phyloP scores from a whole-genome alignment of 176 grass and related monocot species.

The Saccharum spontaneum region DNA sequence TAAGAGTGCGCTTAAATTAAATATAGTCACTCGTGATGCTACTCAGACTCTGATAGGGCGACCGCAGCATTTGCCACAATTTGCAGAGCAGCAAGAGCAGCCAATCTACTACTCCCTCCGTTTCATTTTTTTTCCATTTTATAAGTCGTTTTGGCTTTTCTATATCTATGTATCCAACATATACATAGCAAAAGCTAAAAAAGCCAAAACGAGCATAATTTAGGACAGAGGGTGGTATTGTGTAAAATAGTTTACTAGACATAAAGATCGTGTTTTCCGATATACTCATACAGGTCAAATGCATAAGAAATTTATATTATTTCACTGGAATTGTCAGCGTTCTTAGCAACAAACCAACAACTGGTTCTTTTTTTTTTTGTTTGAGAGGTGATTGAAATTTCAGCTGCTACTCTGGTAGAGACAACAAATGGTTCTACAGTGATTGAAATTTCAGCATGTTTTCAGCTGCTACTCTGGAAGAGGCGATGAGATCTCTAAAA shows the following conservation, averaged over 20 bases:
- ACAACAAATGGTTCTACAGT: no score
- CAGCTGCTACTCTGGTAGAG: not conserved
- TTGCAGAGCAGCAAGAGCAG: not conserved
- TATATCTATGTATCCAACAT: no score
- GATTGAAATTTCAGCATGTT: not conserved
- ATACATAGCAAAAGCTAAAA: no score
- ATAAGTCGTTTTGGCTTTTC: no score
- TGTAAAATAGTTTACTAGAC: not conserved
- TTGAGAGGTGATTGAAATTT: not conserved
- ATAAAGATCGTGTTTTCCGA: not conserved
- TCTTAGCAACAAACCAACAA: not conserved
- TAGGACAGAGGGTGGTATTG: no score
- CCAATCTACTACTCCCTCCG: not conserved
- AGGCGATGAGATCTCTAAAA: not conserved
- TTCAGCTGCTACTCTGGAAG: not conserved
- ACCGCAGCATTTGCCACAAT: not conserved
- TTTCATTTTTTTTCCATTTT: no score
- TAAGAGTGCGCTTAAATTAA: constrained; percentile 1
- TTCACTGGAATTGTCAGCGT: not conserved
- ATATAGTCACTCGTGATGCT: not conserved
- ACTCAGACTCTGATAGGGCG: not conserved
- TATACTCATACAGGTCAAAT: not conserved
- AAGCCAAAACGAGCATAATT: no score
- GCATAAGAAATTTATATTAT: not conserved
- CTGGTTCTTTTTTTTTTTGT: not conserved